A percentile compares a stretch with the other conserved stretches of the same genome.
phyloP scores from a whole-genome alignment of 768 basidiomycete genomes.

The Hysterangium stoloniferum region DNA sequence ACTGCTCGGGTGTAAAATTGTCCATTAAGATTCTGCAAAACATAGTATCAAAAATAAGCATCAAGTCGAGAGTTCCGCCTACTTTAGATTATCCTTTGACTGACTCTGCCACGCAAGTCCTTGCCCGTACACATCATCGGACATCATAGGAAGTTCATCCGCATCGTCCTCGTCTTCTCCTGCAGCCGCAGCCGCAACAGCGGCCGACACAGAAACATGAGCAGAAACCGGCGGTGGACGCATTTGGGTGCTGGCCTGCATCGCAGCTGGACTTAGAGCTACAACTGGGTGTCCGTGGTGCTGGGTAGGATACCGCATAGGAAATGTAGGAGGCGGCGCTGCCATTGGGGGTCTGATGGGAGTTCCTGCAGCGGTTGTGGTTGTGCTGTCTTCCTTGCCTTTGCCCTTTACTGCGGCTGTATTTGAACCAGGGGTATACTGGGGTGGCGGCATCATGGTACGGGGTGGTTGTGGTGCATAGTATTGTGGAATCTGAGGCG shows the following conservation, averaged over 20 bases:
- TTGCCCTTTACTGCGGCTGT: conserved; percentile 2
- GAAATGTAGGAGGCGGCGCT: neutral
- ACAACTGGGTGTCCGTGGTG: conserved; percentile 6
- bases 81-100: conserved; percentile 85
- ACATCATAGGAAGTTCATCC: conserved; percentile 76
- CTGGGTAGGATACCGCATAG: neutral
- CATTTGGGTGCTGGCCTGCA: neutral
- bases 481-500: neutral
- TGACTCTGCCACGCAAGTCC: conserved; percentile 80
- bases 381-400: conserved; percentile 1
- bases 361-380: neutral
- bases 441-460: conserved; percentile 1
- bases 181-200: conserved; percentile 1
- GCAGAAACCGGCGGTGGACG: neutral
- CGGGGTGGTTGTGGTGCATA: neutral
- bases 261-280: neutral
- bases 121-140: conserved; percentile 82
- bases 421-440: neutral
- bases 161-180: conserved; percentile 67
- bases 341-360: neutral
- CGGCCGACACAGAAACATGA: neutral
- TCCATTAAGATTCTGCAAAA: conserved; percentile 72
- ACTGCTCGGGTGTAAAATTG: conserved; percentile 75
- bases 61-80: conserved; percentile 14
- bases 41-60: neutral